These are phyloP conservation scores for Haematococcus sp. DNA, from an alignment of 139 green algal genomes.

Conservation along the genomic window DNA sequence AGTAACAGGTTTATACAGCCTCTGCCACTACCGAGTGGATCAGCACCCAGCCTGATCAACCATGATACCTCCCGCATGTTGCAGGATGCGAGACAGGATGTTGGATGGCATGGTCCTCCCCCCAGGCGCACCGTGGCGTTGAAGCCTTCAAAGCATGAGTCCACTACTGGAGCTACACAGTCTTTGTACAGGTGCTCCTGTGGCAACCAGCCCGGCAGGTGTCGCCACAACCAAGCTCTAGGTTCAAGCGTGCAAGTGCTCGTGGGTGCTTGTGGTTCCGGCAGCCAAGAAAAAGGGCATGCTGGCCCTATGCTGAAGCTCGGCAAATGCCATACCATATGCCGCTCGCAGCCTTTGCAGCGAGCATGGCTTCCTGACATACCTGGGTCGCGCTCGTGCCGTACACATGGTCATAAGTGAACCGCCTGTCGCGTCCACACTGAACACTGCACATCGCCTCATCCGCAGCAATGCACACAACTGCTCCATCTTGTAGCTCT, in stretches of 20 bases:
- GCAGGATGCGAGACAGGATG: no score
- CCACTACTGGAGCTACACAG: conserved; percentile 29
- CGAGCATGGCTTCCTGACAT: neutral
- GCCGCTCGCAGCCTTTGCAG: neutral
- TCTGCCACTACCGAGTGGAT: no score
- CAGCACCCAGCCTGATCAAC: no score
- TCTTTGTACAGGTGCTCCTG: conserved; percentile 33
- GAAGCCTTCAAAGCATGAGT: conserved; percentile 38
- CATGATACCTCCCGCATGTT: no score
- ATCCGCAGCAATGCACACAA: conserved; percentile 13
- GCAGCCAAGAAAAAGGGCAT: no score
- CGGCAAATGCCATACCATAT: no score
- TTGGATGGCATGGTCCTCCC: no score
- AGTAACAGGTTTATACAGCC: no score
- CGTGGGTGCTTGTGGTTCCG: no score
- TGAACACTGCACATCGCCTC: conserved; percentile 8
- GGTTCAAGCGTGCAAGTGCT: no score
- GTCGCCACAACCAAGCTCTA: no score
- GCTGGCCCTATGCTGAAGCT: no score
- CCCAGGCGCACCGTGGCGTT: conserved; percentile 36
- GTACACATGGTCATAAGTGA: conserved; percentile 40
- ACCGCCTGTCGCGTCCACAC: conserved; percentile 20
- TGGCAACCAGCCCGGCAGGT: neutral
- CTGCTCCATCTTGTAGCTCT: conserved; percentile 22
- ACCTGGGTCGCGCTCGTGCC: conserved; percentile 20